phyloP scores from a whole-genome alignment of 108 stramenopile genomes.

The Fragilaria crotonensis region DNA sequence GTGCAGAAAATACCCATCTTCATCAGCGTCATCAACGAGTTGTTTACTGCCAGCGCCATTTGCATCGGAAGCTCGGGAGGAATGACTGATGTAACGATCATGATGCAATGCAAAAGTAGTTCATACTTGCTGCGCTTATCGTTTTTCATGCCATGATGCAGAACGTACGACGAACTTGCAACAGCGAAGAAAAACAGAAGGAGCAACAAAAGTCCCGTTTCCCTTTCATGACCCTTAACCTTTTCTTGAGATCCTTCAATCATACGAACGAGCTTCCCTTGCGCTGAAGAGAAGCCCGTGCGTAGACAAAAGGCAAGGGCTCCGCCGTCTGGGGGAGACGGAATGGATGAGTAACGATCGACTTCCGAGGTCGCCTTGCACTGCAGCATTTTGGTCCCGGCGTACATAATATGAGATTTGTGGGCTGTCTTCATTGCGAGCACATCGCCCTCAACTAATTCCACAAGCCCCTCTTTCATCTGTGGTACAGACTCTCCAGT shows the following conservation, averaged over 20 bases:
- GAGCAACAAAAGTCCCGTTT: slow-evolving; percentile 86
- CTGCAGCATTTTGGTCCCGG: slow-evolving; percentile 93
- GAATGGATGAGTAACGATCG: slow-evolving; percentile 31
- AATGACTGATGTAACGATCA: slow-evolving; percentile 94
- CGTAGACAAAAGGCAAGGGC: slow-evolving; percentile 89
- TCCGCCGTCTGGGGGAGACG: slow-evolving; percentile 85
- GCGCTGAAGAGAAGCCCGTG: slow-evolving; percentile 95
- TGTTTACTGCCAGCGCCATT: slow-evolving; percentile 97
- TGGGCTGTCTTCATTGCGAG: slow-evolving; percentile 77
- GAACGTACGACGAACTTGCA: slow-evolving; percentile 86
- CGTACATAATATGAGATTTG: slow-evolving; percentile 90
- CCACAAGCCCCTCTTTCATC: slow-evolving; percentile 91
- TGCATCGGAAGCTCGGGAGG: slow-evolving; percentile 97
- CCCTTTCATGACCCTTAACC: slow-evolving; percentile 89
- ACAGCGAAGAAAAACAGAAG: slow-evolving; percentile 92
- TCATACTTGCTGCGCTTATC: slow-evolving; percentile 88
- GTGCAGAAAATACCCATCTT: slow-evolving; percentile 95
- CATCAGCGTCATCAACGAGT: slow-evolving; percentile 94
- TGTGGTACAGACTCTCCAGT: slow-evolving; percentile 96
- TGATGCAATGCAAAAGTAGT: slow-evolving; percentile 88
- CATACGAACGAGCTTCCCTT: slow-evolving; percentile 97
- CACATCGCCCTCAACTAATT: slow-evolving; percentile 48
- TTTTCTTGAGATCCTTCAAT: slow-evolving; percentile 97
- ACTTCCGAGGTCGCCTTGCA: slow-evolving; percentile 58
- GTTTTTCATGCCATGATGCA: slow-evolving; percentile 84